phyloP scores from a whole-genome alignment of 1,284 basidiomycete genomes.

The Inonotus hispidus region DNA sequence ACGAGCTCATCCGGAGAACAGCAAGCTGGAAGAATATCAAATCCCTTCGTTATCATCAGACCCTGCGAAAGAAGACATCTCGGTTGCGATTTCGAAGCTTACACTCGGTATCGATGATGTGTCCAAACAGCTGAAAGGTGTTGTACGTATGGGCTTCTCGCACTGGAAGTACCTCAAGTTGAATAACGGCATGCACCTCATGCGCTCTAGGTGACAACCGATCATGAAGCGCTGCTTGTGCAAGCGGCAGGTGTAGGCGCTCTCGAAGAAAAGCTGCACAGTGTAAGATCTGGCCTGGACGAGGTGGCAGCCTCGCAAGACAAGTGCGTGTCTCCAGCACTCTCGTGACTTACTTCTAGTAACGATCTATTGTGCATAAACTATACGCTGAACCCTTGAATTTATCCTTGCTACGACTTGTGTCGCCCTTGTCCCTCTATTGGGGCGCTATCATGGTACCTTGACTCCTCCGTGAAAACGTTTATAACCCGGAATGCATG shows the following conservation, averaged over 20 bases:
- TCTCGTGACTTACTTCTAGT: neutral
- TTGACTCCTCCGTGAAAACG: too few relatives aligned
- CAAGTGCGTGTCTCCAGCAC: conserved; percentile 42
- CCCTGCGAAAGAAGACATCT: conserved; percentile 77
- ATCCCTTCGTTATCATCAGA: conserved; percentile 31
- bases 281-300: conserved; percentile 59
- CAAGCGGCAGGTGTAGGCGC: conserved; percentile 64
- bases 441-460: too few relatives aligned
- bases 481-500: too few relatives aligned
- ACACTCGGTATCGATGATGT: conserved; percentile 85
- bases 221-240: conserved; percentile 69
- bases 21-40: conserved; percentile 23
- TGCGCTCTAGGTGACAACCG: conserved; percentile 50
- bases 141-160: conserved; percentile 46
- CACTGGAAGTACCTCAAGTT: neutral
- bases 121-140: conserved; percentile 76
- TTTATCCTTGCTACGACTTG: too few relatives aligned
- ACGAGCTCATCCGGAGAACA: conserved; percentile 25
- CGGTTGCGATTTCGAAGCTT: conserved; percentile 78
- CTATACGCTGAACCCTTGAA: too few relatives aligned
- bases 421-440: too few relatives aligned
- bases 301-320: conserved; percentile 68
- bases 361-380: neutral
- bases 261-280: conserved; percentile 56
- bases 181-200: neutral